Percentiles rank a stretch among this genome's conserved stretches.
phyloP scores from a whole-genome alignment of 495 filamentous ascomycete genomes.

The Rhypophila decipiens region DNA sequence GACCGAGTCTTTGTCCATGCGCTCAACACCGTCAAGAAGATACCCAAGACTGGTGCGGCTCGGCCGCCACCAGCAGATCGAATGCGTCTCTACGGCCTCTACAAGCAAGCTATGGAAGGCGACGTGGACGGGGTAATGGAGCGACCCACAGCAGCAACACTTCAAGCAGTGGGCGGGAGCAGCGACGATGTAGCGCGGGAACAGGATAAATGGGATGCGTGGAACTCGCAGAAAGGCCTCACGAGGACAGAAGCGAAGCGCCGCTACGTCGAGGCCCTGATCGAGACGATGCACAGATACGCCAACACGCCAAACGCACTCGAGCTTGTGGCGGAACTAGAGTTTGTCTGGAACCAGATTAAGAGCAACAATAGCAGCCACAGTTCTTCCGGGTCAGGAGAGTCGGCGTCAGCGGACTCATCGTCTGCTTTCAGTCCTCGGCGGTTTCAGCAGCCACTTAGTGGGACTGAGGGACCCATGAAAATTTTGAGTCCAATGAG shows the following conservation, averaged over 20 bases:
- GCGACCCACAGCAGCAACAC: constrained; percentile 47
- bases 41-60: constrained; percentile 83
- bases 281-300: constrained; percentile 94
- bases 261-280: constrained; percentile 83
- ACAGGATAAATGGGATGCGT: constrained; percentile 76
- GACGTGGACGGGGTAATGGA: constrained; percentile 92
- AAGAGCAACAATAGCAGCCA: constrained; percentile 71
- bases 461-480: constrained; percentile 50
- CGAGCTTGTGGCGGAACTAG: constrained; percentile 85
- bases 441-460: constrained; percentile 37
- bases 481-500: constrained; percentile 74
- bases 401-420: constrained; percentile 1
- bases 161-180: constrained; percentile 11
- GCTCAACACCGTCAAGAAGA: constrained; percentile 95
- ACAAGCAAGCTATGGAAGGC: constrained; percentile 98
- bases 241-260: constrained; percentile 90
- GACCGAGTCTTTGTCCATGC: constrained; percentile 98
- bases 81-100: constrained; percentile 89
- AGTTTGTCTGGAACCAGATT: constrained; percentile 98
- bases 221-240: constrained; percentile 76
- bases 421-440: constrained; percentile 13
- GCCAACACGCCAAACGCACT: constrained; percentile 80
- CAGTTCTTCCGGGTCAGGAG: constrained; percentile 46
- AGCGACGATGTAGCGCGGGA: constrained; percentile 47
- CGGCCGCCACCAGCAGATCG: constrained; percentile 81